These are phyloP conservation scores for Termitomyces sp. DNA, from an alignment of 768 basidiomycete genomes.

Conservation along the genomic window DNA sequence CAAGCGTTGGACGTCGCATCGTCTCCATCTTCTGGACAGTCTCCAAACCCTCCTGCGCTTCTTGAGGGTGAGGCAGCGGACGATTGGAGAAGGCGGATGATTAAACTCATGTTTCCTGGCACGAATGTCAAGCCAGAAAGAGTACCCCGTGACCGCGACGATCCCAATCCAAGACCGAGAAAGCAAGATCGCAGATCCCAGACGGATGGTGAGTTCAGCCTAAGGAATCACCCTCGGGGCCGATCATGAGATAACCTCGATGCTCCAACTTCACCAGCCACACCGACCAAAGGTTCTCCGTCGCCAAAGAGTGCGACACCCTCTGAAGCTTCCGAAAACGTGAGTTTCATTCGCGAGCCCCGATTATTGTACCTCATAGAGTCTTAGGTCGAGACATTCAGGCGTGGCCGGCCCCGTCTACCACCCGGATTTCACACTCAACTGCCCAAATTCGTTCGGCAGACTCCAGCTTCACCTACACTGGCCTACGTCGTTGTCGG, in stretches of 20 bases:
- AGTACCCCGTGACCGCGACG: constrained; percentile 3
- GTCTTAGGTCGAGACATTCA: constrained; percentile 28
- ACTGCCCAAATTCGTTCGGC: constrained; percentile 33
- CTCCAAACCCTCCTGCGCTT: constrained; percentile 30
- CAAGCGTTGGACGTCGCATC: constrained; percentile 2
- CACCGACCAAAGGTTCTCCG: not conserved
- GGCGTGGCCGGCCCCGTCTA: constrained; percentile 19
- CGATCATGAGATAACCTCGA: not conserved
- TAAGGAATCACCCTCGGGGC: not conserved
- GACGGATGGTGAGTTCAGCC: not conserved
- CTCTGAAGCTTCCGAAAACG: not conserved
- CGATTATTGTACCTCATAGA: not conserved
- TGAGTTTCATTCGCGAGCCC: not conserved
- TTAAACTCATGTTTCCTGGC: constrained; percentile 64
- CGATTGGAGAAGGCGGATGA: constrained; percentile 51
- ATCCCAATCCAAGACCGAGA: not conserved
- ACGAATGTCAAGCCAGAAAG: constrained; percentile 24
- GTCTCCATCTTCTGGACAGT: constrained; percentile 23
- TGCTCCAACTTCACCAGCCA: not conserved
- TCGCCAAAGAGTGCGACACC: not conserved
- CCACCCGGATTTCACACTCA: constrained; percentile 37
- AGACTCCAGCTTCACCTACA: constrained; percentile 27
- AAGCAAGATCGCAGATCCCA: not conserved
- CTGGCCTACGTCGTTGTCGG: constrained; percentile 53
- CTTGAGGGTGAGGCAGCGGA: constrained; percentile 47